Evolutionary conservation across 257 asterid genomes (phyloP), one percentile per base, ranked within the genome.

Genomic region (Fraxinus anomala): DNA sequence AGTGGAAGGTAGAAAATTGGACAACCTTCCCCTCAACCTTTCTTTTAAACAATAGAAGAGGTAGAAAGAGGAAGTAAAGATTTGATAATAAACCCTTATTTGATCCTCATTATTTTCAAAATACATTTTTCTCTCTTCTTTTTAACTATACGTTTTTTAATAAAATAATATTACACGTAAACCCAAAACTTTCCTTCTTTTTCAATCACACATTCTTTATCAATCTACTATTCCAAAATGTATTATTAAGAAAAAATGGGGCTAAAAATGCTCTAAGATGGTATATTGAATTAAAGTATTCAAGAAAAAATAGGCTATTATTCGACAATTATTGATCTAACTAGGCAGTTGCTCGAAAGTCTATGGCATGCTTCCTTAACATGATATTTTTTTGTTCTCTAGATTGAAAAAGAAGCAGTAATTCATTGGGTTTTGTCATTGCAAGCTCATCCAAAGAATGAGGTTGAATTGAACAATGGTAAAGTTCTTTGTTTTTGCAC

Each of bases 381-480:
- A 19, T 9, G 33, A 31, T 28, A 8, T 2, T 34, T 23, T 70
- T 74, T 61, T 73, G 24, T 73, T 37, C 68, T 31, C 74, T 77
- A 96, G 99, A 83, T 93, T 80, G 96, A 93, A 85, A 93, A 87
- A 85, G 93, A 85, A n/a, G 87, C 79, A 2, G 96, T 92, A 31
- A 83, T 89, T 76, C 30, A 84, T 76, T 96, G 99, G 99, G 97
- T 96, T 79, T 80, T 96, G 36, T 93, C 99, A 1, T 85, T 96
- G 23, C 96, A 93, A 89, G 96, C 93, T 87, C 91, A 76, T 83
- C 96, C 94, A 6, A 85, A 82, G 79, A 85, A 84, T 47, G 89
- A 83, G 72, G 76, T 68, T 31, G 82, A 79, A 59, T 67, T 81
- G 82, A 85, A 89, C 80, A 87, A 90, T 39, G 99, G 99, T 96